phyloP scores from a whole-genome alignment of 2,329 filamentous ascomycete genomes.

The Microsporum audouinii region DNA sequence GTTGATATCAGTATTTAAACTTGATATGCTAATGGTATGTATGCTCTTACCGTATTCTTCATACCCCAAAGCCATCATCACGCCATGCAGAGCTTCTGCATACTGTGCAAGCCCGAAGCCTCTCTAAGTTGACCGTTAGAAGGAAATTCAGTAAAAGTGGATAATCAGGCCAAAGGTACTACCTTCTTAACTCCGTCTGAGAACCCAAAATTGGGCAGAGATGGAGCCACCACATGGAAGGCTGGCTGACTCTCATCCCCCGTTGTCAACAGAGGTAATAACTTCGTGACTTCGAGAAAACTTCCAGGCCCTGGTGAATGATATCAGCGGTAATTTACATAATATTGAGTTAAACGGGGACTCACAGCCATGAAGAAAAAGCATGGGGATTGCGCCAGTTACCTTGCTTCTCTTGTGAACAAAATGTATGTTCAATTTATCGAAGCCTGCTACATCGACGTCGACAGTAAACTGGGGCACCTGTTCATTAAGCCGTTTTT shows the following conservation, averaged over 20 bases:
- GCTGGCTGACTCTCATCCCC: slow-evolving; percentile 30
- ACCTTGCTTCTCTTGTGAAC: slow-evolving; percentile 46
- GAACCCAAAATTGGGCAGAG: slow-evolving; percentile 48
- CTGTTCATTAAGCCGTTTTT: slow-evolving; percentile 46
- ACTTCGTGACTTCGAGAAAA: slow-evolving; percentile 53
- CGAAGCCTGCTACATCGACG: slow-evolving; percentile 48
- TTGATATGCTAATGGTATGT: background rate
- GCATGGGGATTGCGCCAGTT: slow-evolving; percentile 48
- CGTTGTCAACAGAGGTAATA: slow-evolving; percentile 41
- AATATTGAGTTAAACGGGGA: slow-evolving; percentile 34
- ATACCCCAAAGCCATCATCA: slow-evolving; percentile 60
- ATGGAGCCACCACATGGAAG: slow-evolving; percentile 45
- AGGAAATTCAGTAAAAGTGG: background rate
- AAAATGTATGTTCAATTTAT: slow-evolving; percentile 51
- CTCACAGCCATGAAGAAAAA: slow-evolving; percentile 56
- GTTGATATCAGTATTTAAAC: background rate
- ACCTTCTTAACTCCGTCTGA: slow-evolving; percentile 32
- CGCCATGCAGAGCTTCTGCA: slow-evolving; percentile 52
- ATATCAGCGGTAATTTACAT: slow-evolving; percentile 15
- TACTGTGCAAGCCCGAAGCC: slow-evolving; percentile 52
- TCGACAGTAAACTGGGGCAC: slow-evolving; percentile 48
- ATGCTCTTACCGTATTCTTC: slow-evolving; percentile 40
- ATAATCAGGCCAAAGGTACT: slow-evolving; percentile 2
- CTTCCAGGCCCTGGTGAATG: slow-evolving; percentile 47
- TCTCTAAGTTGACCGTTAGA: background rate